Evolutionary conservation across 2,329 filamentous ascomycete species (phyloP).

Genomic region (Xylariaceae sp.): DNA sequence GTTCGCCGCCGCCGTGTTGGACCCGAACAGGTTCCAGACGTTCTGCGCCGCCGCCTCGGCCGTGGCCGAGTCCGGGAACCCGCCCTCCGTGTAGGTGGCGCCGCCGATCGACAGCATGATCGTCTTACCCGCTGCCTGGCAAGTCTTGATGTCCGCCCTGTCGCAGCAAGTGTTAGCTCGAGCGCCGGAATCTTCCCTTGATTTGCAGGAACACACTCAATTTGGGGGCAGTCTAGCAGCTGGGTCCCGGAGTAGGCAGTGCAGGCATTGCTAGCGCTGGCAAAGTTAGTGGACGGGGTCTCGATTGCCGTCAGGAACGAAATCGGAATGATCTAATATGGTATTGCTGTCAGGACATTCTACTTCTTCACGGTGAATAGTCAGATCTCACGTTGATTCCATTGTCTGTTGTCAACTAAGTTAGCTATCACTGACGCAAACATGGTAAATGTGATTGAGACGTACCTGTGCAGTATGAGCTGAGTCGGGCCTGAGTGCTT

Average conservation of each 20-base stretch:
- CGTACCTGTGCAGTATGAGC: conserved; percentile 65
- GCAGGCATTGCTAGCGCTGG: conserved; percentile 68
- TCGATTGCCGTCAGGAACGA: conserved; percentile 67
- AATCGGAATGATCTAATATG: conserved; percentile 63
- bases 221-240: conserved; percentile 65
- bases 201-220: conserved; percentile 58
- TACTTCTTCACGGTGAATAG: not conserved
- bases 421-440: not conserved
- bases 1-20: conserved; percentile 52
- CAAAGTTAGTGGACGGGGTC: conserved; percentile 65
- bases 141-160: conserved; percentile 59
- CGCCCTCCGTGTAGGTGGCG: conserved; percentile 71
- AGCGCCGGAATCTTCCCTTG: not conserved
- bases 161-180: conserved; percentile 6
- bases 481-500: conserved; percentile 59
- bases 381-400: conserved; percentile 51
- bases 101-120: conserved; percentile 76
- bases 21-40: conserved; percentile 75
- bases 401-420: conserved; percentile 42
- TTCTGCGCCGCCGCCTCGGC: conserved; percentile 64
- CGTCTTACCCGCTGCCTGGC: conserved; percentile 71
- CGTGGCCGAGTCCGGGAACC: conserved; percentile 59
- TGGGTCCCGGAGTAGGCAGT: conserved; percentile 62
- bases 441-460: conserved; percentile 9
- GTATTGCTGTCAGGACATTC: conserved; percentile 6